Evolutionary conservation across 805 yeast species (phyloP), one percentile per base, ranked within the genome.

Genomic region (baker's yeast (Saccharomyces cerevisiae)): DNA sequence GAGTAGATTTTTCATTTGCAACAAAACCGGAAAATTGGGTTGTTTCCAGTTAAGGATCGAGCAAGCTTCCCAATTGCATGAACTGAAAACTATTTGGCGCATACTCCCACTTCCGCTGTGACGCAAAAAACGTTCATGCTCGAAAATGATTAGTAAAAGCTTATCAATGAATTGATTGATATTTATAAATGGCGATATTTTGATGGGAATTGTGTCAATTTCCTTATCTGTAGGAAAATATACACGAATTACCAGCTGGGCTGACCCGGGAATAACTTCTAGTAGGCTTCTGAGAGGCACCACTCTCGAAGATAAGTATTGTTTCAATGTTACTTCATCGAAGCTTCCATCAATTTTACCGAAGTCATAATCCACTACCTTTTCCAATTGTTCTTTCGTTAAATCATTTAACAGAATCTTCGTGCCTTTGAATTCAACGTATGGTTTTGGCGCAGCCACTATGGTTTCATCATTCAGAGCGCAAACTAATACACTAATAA

Each of bases 21-120:
- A 87, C 59, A 94, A 83, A 0, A 94, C 98, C 0, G 99, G 97
- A 71, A 86, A 94, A 68, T 92, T 92, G 13, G 99, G 98, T 71
- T 94, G 99, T 70, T 94, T 94, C 99, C 99, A 94, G 71, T 94
- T 94, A 61, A 94, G 73, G 48, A 89, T 87, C 10, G 96, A 89
- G 71, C 98, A 94, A n/a, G 90, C 89, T 48, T 83, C 81, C 32
- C 96, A 87, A 69, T 90, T 89, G 53, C 87, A 81, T 0, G 97
- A 89, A 11, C 96, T 82, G 70, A 94, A 88, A 9, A 92, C 83
- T 47, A 94, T 73, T 0, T 95, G 83, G 55, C 96, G 75, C 22
- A 80, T 52, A 10, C 41, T 69, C 26, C 69, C 64, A n/a, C 24
- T 36, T 21, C 70, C 67, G 41, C 68, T 61, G 62, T 76, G 65